Evolutionary conservation across 176 grass and related monocot species (phyloP), one percentile per base, ranked within the genome.

Genomic region (Calamus simplicifolius): DNA sequence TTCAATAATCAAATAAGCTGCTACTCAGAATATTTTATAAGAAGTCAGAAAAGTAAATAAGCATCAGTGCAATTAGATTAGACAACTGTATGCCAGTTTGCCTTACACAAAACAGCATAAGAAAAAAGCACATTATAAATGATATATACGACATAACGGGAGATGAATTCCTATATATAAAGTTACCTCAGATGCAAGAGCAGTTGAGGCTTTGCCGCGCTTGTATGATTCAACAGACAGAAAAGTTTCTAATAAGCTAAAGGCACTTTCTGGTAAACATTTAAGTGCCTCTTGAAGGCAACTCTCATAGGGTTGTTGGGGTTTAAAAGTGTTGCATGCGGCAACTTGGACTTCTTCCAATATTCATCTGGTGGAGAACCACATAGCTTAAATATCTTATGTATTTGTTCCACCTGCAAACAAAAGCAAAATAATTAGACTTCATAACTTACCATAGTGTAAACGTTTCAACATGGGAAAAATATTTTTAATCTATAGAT

Each of bases 371-470:
- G 63, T 66, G 88, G 94, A 18, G 88, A 92, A 29, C 94, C 94
- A 54, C 88, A 98, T 50, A 98, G 79, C 76, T 98, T 98, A 73
- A 98, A 92, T 70, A 98, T 93, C 68, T 79, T 83, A 76, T 98
- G 94, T 51, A 98, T 85, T 84, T 98, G 94, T 66, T 98, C 94
- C 1, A 98, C 75, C 80, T 83, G 67, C 15, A 48, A 5, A 38
- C 3, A 70, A 5, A 50, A 27, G 35, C 8, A 43, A 43, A 43
- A 43, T 43, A 13, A 43, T 43, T 12, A 43, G 7, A 43, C 35
- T 43, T 13, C 3, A 13, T 43, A 43, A 43, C 7, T 43, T 43
- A 43, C 35, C 35, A 43, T 13, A 13, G 35, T 43, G 35, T 10
- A 43, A 31, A 43, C 10, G 8, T 43, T 43, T 43, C 8, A 43